phyloP scores from a whole-genome alignment of 2,329 filamentous ascomycete species.

The Leptographium radiaticola region DNA sequence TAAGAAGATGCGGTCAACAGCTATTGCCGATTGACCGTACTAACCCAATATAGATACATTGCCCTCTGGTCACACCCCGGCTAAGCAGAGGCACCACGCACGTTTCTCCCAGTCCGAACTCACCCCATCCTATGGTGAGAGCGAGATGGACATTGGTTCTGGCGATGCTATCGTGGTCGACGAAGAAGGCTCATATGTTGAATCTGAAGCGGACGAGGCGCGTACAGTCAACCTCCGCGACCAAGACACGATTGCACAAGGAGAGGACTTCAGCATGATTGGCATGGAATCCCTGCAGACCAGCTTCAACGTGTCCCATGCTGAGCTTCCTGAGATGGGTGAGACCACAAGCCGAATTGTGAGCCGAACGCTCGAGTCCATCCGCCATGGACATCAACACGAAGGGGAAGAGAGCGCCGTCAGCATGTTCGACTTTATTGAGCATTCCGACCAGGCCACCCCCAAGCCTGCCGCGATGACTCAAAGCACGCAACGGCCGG shows the following conservation, averaged over 20 bases:
- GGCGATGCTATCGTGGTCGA: neutral
- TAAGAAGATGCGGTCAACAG: no score
- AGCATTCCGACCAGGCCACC: constrained; percentile 1
- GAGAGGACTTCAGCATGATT: constrained; percentile 17
- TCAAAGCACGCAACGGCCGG: neutral
- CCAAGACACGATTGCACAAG: constrained; percentile 16
- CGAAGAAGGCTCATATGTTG: constrained; percentile 16
- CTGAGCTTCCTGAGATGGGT: constrained; percentile 33
- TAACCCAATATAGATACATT: neutral
- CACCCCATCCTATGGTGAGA: neutral
- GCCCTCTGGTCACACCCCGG: neutral
- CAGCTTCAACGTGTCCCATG: constrained; percentile 24
- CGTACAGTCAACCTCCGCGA: constrained; percentile 13
- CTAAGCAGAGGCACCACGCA: neutral
- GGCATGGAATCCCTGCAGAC: constrained; percentile 11
- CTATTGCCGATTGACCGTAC: neutral
- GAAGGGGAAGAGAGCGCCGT: neutral
- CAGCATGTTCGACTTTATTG: constrained; percentile 8
- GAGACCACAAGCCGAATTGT: constrained; percentile 45
- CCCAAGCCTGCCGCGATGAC: neutral
- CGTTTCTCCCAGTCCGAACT: neutral
- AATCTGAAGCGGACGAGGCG: constrained; percentile 9
- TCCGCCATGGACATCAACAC: constrained; percentile 23
- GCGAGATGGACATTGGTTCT: neutral
- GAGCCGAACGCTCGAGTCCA: constrained; percentile 37